Evolutionary conservation across 495 filamentous ascomycete genomes (phyloP).

Genomic region (Xylaria palmicola): DNA sequence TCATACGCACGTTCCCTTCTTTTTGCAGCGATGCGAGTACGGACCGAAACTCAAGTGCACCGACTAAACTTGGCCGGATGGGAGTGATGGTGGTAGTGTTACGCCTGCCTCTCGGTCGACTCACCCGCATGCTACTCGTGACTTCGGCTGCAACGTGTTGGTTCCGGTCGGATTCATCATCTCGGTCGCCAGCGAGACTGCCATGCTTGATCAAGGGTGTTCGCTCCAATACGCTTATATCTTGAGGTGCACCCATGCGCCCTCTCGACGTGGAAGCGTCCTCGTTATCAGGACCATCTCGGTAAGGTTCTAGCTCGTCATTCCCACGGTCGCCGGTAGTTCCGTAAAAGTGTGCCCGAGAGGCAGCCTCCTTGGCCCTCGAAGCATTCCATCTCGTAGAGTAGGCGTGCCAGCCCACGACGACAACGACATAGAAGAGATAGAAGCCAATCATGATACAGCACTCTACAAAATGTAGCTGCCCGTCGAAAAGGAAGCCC

Average conservation of each 20-base stretch:
- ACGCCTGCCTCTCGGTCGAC: constrained; percentile 64
- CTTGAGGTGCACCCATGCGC: constrained; percentile 54
- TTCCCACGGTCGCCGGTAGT: constrained; percentile 41
- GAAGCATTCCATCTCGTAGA: constrained; percentile 57
- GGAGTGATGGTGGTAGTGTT: constrained; percentile 72
- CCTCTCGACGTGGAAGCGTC: constrained; percentile 55
- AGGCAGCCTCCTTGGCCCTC: constrained; percentile 63
- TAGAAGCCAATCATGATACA: constrained; percentile 89
- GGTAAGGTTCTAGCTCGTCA: constrained; percentile 65
- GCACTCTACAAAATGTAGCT: constrained; percentile 85
- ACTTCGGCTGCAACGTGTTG: constrained; percentile 77
- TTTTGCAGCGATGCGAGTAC: constrained; percentile 80
- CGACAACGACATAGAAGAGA: constrained; percentile 82
- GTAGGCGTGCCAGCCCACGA: constrained; percentile 93
- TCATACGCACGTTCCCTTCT: constrained; percentile 67
- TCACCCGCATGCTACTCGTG: constrained; percentile 88
- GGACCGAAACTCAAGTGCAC: constrained; percentile 89
- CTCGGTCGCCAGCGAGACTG: constrained; percentile 57
- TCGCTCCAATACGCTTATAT: constrained; percentile 73
- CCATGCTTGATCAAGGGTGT: constrained; percentile 51
- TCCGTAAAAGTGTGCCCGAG: constrained; percentile 70
- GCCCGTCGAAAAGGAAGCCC: constrained; percentile 81
- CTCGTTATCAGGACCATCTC: constrained; percentile 71
- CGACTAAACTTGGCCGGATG: constrained; percentile 89
- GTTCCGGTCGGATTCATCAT: constrained; percentile 71